A percentile compares a stretch with the other conserved stretches of the same genome.
These are phyloP conservation scores for Pythium graminicola DNA, from an alignment of 352 stramenopile species.

Conservation along the genomic window DNA sequence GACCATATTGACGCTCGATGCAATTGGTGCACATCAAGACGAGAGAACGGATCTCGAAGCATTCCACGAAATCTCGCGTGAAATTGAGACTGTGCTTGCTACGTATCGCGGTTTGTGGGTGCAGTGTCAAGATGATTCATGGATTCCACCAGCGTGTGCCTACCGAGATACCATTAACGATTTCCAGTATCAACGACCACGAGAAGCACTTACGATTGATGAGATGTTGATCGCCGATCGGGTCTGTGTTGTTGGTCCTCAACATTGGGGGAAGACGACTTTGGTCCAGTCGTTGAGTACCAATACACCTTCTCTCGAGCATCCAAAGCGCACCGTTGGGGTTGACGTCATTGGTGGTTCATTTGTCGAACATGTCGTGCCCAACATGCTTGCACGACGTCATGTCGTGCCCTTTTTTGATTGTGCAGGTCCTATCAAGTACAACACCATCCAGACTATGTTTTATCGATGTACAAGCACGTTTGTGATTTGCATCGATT, in stretches of 20 bases:
- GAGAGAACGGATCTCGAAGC: background rate
- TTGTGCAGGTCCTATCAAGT: conserved; percentile 1
- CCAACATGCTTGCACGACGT: background rate
- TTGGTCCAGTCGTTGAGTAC: conserved; percentile 5
- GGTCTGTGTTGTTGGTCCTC: background rate
- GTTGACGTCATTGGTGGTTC: background rate
- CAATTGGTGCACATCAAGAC: background rate
- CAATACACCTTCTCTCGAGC: background rate
- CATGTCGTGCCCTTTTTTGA: conserved; percentile 8
- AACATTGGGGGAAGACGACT: conserved; percentile 2
- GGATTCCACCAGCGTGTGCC: conserved; percentile 6
- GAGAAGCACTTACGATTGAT: background rate
- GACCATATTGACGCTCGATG: background rate
- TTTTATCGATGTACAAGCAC: conserved; percentile 1
- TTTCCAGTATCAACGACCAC: background rate
- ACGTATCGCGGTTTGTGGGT: background rate
- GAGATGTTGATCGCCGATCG: conserved; percentile 1
- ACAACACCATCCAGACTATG: background rate
- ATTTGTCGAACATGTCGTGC: background rate
- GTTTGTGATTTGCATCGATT: conserved; percentile 8
- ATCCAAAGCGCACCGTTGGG: background rate
- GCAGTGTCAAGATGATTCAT: background rate
- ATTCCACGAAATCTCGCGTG: background rate
- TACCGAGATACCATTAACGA: background rate
- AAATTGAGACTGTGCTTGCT: conserved; percentile 1